These are phyloP conservation scores for Ustilago nuda DNA, from an alignment of 1,284 basidiomycete genomes.

Conservation along the genomic window DNA sequence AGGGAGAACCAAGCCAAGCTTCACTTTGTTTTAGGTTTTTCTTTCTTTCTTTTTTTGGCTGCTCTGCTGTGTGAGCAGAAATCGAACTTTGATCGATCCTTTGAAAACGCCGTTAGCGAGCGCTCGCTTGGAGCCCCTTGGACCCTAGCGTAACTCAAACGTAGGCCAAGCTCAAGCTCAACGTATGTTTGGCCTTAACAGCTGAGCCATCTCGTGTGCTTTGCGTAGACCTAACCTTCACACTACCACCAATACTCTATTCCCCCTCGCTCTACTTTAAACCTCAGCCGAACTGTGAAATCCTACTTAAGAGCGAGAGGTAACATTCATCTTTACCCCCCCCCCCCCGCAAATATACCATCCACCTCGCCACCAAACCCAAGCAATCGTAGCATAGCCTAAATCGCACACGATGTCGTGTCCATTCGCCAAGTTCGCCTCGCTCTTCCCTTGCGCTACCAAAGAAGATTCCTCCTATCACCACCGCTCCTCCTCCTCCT, in stretches of 20 bases:
- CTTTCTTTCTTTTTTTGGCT: too few species aligned
- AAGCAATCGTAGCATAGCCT: too few species aligned
- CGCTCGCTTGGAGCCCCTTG: too few species aligned
- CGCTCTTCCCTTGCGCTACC: conserved; percentile 13
- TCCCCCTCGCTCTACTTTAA: background rate
- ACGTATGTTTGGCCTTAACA: too few species aligned
- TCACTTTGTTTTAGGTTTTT: too few species aligned
- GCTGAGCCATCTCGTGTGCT: background rate
- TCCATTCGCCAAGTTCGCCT: conserved; percentile 48
- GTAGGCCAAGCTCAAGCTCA: too few species aligned
- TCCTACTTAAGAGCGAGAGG: background rate
- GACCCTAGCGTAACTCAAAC: background rate
- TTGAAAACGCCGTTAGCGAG: too few species aligned
- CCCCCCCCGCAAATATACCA: background rate
- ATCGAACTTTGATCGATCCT: too few species aligned
- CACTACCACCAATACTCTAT: background rate
- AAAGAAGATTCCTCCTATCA: background rate
- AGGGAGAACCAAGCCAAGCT: too few species aligned
- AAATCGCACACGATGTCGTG: conserved; percentile 29
- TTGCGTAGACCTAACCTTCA: background rate
- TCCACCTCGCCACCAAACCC: background rate
- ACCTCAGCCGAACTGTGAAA: background rate
- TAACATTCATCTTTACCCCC: background rate
- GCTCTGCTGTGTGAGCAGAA: too few species aligned
- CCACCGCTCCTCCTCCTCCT: background rate